Evolutionary conservation across 768 basidiomycete genomes (phyloP), one percentile per base, ranked within the genome.

Genomic region (Kwoniella bestiolae): DNA sequence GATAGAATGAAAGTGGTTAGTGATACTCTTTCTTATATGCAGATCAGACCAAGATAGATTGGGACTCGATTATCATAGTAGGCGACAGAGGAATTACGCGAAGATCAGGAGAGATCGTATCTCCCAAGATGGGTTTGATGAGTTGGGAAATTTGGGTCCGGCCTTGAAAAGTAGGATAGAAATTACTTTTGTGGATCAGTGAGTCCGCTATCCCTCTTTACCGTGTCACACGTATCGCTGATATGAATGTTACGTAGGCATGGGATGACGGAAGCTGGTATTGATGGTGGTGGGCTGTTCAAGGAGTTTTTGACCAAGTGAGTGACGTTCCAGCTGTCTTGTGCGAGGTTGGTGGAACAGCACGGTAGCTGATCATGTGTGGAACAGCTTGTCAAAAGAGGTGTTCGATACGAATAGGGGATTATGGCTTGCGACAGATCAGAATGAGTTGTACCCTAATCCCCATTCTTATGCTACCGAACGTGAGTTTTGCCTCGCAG

Each of bases 241-340:
- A 66, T 52, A n/a, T 29, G 28, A 25, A n/a, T 29, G 34, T 50
- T 44, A 23, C 25, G 26, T 47, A 80, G 79, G 57, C 77, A 72
- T 32, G 78, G 75, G 60, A 29, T 79, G 14, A 78, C 79, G 60
- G 82, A 83, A 79, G 88, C 89, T 18, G 95, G 94, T 0, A 95
- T 98, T 32, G 95, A 97, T 69, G 94, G 95, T 1, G 94, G 96
- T 2, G 96, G 96, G 0, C 89, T 98, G 4, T 98, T 96, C 84
- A 99, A 98, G 79, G 96, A 98, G 80, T 96, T 98, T 72, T 86
- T 98, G 74, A 99, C 94, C 1, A 78, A 77, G 83, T 84, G 60
- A 69, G 83, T 73, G 3, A 28, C 16, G 41, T 38, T 32, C 28
- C 21, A 23, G 14, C 58, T 23, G 1, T 12, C 29, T 59, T 21